Conservation (phyloP, 2,329 filamentous ascomycete species). For the Colletotrichum gloeosporioides region DNA sequence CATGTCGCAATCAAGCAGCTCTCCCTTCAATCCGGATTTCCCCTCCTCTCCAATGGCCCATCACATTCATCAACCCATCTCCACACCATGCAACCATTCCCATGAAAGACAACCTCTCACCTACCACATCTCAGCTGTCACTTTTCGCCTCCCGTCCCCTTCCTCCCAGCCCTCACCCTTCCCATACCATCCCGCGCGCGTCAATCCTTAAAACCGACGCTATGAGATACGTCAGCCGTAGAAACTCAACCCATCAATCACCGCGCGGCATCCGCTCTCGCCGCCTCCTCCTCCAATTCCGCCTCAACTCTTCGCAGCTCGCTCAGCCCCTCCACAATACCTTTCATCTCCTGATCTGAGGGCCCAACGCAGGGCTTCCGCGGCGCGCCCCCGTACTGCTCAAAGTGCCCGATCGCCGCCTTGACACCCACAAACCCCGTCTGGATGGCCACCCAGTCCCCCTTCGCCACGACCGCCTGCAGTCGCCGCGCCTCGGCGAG, state of each 20-base stretch:
- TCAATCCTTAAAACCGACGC: neutral
- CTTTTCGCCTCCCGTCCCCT: neutral
- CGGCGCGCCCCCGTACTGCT: conserved; percentile 43
- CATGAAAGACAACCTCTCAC: neutral
- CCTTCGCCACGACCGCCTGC: conserved; percentile 51
- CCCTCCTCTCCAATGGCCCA: neutral
- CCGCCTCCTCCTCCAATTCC: conserved; percentile 29
- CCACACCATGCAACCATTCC: neutral
- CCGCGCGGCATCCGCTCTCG: neutral
- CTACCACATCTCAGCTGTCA: neutral
- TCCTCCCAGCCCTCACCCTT: neutral
- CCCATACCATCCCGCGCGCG: neutral
- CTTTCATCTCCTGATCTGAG: conserved; percentile 34
- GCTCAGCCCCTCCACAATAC: conserved; percentile 40
- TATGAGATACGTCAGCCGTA: neutral
- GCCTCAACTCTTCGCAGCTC: conserved; percentile 37
- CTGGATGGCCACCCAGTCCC: conserved; percentile 52
- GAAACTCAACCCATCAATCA: neutral
- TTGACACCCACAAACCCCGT: conserved; percentile 56
- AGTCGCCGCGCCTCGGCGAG: conserved; percentile 57
- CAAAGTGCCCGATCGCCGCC: conserved; percentile 46
- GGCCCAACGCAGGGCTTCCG: conserved; percentile 42
- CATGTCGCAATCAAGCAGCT: neutral
- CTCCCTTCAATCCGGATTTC: neutral
- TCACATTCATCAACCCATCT: neutral